Base-by-base conservation (phyloP, 352 stramenopile genomes). In the Phytopythium chamaehyphon region DNA sequence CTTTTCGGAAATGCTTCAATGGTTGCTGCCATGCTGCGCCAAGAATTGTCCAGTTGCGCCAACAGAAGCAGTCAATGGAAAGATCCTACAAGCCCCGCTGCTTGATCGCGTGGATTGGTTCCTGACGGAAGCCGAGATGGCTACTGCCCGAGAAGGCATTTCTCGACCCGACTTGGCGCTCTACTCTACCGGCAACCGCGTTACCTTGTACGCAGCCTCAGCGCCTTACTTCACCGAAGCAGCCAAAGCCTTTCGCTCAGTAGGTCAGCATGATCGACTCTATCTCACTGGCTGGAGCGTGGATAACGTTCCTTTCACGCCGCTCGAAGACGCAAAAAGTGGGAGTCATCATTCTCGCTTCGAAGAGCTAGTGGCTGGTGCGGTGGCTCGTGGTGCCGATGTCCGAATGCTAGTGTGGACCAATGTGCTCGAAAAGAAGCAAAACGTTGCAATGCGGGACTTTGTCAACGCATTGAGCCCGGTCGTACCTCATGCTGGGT, bases 271-370 rank as follows among this genome's bases (percentile, higher is more conserved):
- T 43, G 54, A 78, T 43, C 65, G 69, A 23, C 62, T 87, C 36
- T 86, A 72, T 21, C 55, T 87, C 24, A 72, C 73, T 0, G 78
- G 71, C 40, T 89, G 78, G 78, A 79, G 67, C 18, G 75, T 83
- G 11, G 79, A 77, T 47, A 69, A 89, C 48, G 62, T 89, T 2
- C 60, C 68, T 6, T 77, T 89, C 23, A 69, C 72, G n/a, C 78
- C 78, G 3, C 46, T 66, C 16, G 44, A 70, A 24, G 56, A 64
- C 3, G 51, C 28, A 64, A 40, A 73, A 1, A 9, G 16, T 8
- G 1, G 16, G 4, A 24, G 26, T 4, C 28, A 48, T 12, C 0
- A 36, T n/a, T 57, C 73, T 1, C 69, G 66, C 26, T 64, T 86
- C 23, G 55, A 40, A 19, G 64, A 71, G 9, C 28, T 85, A 1